phyloP scores from a whole-genome alignment of 257 asterid genomes.

The Nicotiana undulata region DNA sequence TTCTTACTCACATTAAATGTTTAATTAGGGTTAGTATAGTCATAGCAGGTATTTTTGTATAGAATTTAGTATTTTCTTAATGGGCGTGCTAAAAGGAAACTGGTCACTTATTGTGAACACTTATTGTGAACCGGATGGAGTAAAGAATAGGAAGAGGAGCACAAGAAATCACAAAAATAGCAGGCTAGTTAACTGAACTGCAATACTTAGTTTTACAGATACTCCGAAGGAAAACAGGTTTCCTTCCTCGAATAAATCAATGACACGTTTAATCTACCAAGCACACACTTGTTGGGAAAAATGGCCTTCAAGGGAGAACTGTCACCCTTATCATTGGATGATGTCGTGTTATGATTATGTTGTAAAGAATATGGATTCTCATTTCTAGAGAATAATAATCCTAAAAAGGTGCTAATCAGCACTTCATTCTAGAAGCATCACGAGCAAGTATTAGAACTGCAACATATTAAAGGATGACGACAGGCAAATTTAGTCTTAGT shows the following conservation, averaged over 20 bases:
- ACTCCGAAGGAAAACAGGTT: neutral
- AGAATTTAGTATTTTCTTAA: too few species aligned
- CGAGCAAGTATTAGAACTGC: neutral
- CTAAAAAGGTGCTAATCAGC: neutral
- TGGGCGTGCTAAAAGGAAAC: too few species aligned
- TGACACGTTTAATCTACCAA: neutral
- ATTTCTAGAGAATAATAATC: neutral
- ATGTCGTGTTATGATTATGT: neutral
- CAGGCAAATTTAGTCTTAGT: neutral
- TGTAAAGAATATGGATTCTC: neutral
- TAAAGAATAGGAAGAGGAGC: neutral
- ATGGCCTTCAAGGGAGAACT: neutral
- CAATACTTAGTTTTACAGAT: neutral
- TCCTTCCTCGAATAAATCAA: neutral
- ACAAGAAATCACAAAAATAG: neutral
- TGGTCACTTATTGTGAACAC: too few species aligned
- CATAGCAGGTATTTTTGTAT: too few species aligned
- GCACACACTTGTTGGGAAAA: neutral
- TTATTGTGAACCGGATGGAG: too few species aligned
- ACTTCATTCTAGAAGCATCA: neutral
- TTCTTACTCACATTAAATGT: too few species aligned
- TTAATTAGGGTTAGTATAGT: too few species aligned
- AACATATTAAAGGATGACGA: neutral
- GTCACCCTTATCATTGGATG: neutral
- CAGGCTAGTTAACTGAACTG: neutral